Evolutionary conservation across 192 early-diverging fungal species (phyloP).

Genomic region (Funneliformis geosporum): DNA sequence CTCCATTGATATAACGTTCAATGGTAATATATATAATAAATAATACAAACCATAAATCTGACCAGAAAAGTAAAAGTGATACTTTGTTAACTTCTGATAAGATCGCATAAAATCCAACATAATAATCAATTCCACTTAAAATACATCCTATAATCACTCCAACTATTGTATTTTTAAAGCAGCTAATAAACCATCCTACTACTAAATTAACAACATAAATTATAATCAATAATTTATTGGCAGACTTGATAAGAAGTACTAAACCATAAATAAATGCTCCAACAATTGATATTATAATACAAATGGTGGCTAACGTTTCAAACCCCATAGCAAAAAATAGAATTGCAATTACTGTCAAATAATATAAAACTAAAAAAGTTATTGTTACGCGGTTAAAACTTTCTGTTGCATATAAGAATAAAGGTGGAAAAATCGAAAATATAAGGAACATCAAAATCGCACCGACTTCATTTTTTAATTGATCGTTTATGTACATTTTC

Average conservation of each 20-base stretch:
- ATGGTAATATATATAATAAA: constrained; percentile 22
- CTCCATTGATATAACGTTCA: neutral
- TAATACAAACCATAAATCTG: constrained; percentile 20
- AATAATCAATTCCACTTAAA: neutral
- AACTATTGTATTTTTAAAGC: neutral
- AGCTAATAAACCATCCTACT: neutral
- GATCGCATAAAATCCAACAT: neutral
- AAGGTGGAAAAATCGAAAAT: no score
- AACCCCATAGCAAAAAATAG: neutral
- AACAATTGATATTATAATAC: no score
- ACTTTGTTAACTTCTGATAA: neutral
- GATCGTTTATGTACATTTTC: no score
- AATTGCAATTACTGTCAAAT: neutral
- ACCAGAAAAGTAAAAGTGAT: constrained; percentile 29
- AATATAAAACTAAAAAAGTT: no score
- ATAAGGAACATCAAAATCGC: no score
- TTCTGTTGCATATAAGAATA: no score
- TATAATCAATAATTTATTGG: neutral
- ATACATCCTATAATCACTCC: neutral
- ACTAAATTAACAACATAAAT: neutral
- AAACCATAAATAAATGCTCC: neutral
- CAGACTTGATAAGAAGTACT: neutral
- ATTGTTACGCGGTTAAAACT: no score
- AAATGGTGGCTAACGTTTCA: no score
- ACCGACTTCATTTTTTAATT: no score